Conservation (phyloP, 1,139 yeast species). For the Hansenula anomala region DNA sequence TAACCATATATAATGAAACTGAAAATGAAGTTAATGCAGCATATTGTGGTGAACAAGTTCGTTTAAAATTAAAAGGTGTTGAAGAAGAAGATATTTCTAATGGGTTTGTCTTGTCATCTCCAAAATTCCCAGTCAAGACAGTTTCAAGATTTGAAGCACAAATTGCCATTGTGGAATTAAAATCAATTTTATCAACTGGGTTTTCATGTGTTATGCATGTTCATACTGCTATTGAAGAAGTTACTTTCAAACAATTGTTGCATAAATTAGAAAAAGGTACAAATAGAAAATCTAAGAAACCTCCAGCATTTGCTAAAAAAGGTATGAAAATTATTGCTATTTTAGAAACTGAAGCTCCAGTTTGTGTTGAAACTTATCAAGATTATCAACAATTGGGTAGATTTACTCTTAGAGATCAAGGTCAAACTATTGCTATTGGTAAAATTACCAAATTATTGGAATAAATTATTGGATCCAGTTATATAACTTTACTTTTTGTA, state of each 20-base stretch:
- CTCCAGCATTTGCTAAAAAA: conserved; percentile 97
- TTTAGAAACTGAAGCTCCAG: conserved; percentile 77
- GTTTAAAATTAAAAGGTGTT: conserved; percentile 87
- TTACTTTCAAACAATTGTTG: conserved; percentile 70
- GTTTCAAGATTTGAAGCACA: conserved; percentile 93
- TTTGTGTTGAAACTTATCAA: conserved; percentile 88
- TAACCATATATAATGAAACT: conserved; percentile 86
- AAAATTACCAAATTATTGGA: conserved; percentile 75
- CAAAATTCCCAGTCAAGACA: conserved; percentile 84
- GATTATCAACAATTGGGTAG: conserved; percentile 97
- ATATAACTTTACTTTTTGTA: background rate
- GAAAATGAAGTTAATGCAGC: conserved; percentile 93
- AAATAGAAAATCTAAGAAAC: conserved; percentile 90
- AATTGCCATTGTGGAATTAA: conserved; percentile 93
- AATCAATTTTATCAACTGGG: conserved; percentile 90
- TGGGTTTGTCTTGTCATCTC: conserved; percentile 88
- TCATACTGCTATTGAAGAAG: conserved; percentile 98
- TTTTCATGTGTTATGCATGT: conserved; percentile 98
- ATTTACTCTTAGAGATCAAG: conserved; percentile 97
- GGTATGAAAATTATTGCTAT: conserved; percentile 98
- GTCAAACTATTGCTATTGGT: conserved; percentile 97
- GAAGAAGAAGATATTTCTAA: conserved; percentile 94
- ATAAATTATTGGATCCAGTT: conserved; percentile 10
- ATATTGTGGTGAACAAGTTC: conserved; percentile 94
- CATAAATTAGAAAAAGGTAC: conserved; percentile 97